These are phyloP conservation scores for Naganishia kalamii DNA, from an alignment of 768 basidiomycete species.

Conservation along the genomic window DNA sequence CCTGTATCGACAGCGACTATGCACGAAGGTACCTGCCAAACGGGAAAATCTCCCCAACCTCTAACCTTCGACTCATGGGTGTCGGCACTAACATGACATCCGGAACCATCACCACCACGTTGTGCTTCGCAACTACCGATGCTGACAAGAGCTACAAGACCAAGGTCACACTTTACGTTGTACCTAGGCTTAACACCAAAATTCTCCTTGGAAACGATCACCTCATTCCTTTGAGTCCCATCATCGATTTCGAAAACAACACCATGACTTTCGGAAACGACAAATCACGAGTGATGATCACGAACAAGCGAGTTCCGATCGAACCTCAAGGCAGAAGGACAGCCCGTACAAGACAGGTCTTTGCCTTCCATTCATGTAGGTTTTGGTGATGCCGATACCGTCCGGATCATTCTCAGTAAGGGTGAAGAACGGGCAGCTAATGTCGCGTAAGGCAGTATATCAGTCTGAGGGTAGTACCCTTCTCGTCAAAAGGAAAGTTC, in stretches of 20 bases:
- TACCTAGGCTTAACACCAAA: background rate
- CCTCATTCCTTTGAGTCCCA: background rate
- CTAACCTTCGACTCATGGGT: background rate
- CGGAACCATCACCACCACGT: background rate
- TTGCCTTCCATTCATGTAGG: background rate
- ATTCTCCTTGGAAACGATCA: conserved; percentile 15
- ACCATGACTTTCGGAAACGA: background rate
- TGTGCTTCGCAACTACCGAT: background rate
- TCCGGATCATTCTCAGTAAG: no score
- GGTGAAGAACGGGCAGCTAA: no score
- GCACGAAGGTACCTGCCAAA: background rate
- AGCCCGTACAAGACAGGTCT: conserved; percentile 5
- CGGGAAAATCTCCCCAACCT: background rate
- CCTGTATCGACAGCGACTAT: conserved; percentile 7
- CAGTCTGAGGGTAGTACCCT: no score
- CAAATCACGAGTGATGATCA: background rate
- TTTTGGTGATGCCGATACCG: no score
- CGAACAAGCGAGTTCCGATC: background rate
- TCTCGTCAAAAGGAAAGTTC: no score
- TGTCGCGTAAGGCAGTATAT: no score
- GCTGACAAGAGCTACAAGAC: background rate
- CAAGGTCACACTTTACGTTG: background rate
- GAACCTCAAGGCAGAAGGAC: background rate
- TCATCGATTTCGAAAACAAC: background rate
- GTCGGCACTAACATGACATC: background rate